These are phyloP conservation scores for Colletotrichum gigasporum DNA, from an alignment of 2,329 filamentous ascomycete species.

Conservation along the genomic window DNA sequence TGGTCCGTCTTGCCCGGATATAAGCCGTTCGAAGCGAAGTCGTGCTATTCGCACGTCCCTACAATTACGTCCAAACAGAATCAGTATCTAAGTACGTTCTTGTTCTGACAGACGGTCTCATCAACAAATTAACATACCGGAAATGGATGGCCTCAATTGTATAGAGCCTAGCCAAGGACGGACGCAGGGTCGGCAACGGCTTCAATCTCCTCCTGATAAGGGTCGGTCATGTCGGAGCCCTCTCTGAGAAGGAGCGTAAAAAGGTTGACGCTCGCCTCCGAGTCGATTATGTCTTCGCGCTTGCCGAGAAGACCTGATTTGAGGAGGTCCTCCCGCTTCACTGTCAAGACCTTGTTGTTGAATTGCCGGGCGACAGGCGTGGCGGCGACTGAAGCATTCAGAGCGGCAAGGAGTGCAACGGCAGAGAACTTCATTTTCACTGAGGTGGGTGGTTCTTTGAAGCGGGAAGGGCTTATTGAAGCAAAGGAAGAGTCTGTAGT, in stretches of 20 bases:
- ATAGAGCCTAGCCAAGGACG: neutral
- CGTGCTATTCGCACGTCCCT: no score
- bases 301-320: neutral
- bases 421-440: slow-evolving; percentile 4
- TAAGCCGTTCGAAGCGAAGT: no score
- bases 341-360: neutral
- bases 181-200: neutral
- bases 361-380: neutral
- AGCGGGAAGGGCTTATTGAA: no score
- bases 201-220: slow-evolving; percentile 11
- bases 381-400: neutral
- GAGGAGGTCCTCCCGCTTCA: neutral
- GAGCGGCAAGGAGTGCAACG: neutral
- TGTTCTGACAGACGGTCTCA: no score
- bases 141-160: no score
- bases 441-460: neutral
- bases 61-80: no score
- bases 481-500: neutral
- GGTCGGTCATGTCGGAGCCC: slow-evolving; percentile 6
- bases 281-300: slow-evolving; percentile 13
- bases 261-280: no score
- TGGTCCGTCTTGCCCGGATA: no score
- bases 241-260: no score
- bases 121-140: no score
- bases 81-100: no score